Conservation (phyloP, 1,284 basidiomycete genomes). For the Naganishia cerealis region DNA sequence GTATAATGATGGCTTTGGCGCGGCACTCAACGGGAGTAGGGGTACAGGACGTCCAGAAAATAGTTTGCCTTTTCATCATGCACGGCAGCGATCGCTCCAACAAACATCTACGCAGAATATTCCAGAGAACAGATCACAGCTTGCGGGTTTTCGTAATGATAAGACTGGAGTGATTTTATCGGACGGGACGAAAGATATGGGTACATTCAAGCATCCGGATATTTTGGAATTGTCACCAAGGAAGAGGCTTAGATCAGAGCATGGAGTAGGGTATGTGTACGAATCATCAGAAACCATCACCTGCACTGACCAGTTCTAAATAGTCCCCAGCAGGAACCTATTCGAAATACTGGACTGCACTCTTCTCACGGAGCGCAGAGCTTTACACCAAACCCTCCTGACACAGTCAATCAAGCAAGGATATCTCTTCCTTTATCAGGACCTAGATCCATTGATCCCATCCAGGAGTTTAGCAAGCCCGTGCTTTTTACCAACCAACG, state of each 20-base stretch:
- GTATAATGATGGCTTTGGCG: constrained; percentile 17
- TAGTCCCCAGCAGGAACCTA: neutral
- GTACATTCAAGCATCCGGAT: constrained; percentile 15
- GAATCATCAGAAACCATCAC: neutral
- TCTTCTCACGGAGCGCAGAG: neutral
- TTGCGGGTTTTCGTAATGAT: neutral
- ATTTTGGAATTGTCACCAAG: constrained; percentile 8
- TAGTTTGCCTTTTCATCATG: neutral
- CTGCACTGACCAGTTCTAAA: neutral
- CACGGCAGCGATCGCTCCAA: neutral
- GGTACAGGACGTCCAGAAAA: too few species aligned
- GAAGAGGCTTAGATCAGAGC: constrained; percentile 6
- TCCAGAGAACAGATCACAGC: neutral
- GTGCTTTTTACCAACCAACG: neutral
- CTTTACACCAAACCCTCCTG: constrained; percentile 17
- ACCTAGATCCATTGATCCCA: neutral
- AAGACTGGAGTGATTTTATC: neutral
- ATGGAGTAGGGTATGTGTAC: constrained; percentile 2
- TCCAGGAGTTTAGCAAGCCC: neutral
- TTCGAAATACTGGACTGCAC: neutral
- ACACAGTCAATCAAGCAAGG: constrained; percentile 9
- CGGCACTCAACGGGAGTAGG: neutral
- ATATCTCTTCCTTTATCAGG: constrained; percentile 16
- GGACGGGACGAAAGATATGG: constrained; percentile 10
- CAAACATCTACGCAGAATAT: neutral